Conservation (phyloP, 768 basidiomycete genomes). For the Pholiota conissans region DNA sequence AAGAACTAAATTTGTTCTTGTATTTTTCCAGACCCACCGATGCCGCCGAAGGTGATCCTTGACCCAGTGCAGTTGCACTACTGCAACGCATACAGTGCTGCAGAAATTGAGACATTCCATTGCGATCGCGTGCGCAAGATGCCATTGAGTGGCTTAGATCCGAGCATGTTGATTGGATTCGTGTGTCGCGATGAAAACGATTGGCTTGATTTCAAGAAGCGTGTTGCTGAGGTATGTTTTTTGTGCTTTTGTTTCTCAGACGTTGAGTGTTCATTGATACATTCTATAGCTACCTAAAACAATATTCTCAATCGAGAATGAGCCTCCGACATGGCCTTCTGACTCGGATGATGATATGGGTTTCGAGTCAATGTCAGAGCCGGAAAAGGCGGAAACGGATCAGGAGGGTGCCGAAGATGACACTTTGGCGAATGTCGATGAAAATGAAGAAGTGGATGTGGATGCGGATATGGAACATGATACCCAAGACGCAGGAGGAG, state of each 20-base stretch:
- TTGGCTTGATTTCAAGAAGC: constrained; percentile 76
- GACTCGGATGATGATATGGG: constrained; percentile 78
- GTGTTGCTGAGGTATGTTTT: constrained; percentile 69
- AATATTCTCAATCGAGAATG: constrained; percentile 87
- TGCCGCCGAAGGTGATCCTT: constrained; percentile 19
- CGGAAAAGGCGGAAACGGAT: constrained; percentile 60
- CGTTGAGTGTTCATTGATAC: background rate
- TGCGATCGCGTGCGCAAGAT: constrained; percentile 96
- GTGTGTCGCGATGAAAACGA: constrained; percentile 80
- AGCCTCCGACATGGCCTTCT: constrained; percentile 81
- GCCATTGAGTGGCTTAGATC: constrained; percentile 87
- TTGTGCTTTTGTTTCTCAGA: constrained; percentile 4
- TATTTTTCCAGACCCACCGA: too few relatives aligned
- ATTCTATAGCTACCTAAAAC: constrained; percentile 56
- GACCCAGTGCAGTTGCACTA: constrained; percentile 63
- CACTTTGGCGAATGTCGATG: too few relatives aligned
- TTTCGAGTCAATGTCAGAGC: constrained; percentile 81
- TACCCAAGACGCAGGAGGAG: too few relatives aligned
- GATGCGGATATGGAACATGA: constrained; percentile 23
- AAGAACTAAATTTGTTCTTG: too few relatives aligned
- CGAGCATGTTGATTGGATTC: constrained; percentile 97
- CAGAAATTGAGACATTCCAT: constrained; percentile 88
- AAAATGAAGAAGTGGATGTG: constrained; percentile 3
- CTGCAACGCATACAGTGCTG: constrained; percentile 65
- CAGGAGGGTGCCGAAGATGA: constrained; percentile 39